A percentile compares a stretch with the other conserved stretches of the same genome.
These are phyloP conservation scores for Mycena vulgaris DNA, from an alignment of 768 basidiomycete genomes.

Conservation along the genomic window DNA sequence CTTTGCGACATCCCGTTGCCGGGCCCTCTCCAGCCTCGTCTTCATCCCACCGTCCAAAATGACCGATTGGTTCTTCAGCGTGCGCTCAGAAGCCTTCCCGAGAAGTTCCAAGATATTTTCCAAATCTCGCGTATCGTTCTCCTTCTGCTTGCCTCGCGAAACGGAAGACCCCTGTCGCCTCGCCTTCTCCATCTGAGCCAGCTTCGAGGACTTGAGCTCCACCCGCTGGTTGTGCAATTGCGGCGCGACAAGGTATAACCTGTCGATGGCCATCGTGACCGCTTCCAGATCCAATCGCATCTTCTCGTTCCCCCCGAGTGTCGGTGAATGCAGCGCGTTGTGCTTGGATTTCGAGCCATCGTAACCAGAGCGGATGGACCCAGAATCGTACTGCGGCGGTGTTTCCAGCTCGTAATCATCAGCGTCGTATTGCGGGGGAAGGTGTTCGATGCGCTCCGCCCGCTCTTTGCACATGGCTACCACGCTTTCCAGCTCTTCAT, in stretches of 20 bases:
- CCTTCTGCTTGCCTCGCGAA: slow-evolving; percentile 60
- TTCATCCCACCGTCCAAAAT: slow-evolving; percentile 74
- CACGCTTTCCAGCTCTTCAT: slow-evolving; percentile 80
- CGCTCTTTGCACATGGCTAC: slow-evolving; percentile 77
- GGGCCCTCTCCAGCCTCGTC: slow-evolving; percentile 67
- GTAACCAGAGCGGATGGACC: slow-evolving; percentile 49
- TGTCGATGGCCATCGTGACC: slow-evolving; percentile 90
- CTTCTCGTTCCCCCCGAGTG: slow-evolving; percentile 71
- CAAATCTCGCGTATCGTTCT: slow-evolving; percentile 66
- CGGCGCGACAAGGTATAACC: slow-evolving; percentile 88
- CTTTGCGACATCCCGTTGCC: slow-evolving; percentile 74
- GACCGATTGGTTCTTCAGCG: slow-evolving; percentile 79
- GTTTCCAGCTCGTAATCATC: slow-evolving; percentile 56
- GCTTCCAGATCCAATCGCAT: slow-evolving; percentile 89
- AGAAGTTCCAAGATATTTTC: slow-evolving; percentile 82
- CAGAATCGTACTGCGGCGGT: slow-evolving; percentile 71
- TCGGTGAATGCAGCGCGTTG: slow-evolving; percentile 46
- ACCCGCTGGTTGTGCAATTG: slow-evolving; percentile 94
- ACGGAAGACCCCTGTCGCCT: slow-evolving; percentile 57
- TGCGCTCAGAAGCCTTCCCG: slow-evolving; percentile 78
- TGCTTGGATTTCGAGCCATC: slow-evolving; percentile 54
- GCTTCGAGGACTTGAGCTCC: slow-evolving; percentile 83
- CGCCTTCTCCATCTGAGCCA: slow-evolving; percentile 83
- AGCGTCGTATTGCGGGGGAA: slow-evolving; percentile 65
- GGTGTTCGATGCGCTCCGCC: slow-evolving; percentile 56